Base-by-base conservation (phyloP, 768 basidiomycete species). In the Mrakia frigida region DNA sequence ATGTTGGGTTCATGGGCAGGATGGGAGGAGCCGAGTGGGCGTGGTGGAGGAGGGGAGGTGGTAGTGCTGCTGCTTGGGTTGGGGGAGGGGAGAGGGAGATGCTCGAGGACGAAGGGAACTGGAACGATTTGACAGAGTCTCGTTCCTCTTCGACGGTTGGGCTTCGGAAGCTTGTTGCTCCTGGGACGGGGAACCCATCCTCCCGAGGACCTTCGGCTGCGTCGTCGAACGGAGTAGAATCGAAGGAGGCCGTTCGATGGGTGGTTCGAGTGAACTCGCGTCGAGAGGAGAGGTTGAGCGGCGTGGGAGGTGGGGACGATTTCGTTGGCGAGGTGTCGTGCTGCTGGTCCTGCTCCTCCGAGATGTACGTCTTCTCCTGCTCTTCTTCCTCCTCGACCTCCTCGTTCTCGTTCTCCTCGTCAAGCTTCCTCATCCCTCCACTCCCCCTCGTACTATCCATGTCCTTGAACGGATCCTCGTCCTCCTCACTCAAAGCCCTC, bases 401-500 rank as follows among this genome's bases (percentile, higher is more conserved):
- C 9, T 39, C 37, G 37, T 68, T 37, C 50, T 70, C 69, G n/a
- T 31, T 73, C 60, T 39, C 60, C 46, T 73, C 56, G 31, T 59
- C 72, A 9, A 73, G 39, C 39, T 41, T 39, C 21, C 73, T 28
- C 59, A 43, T 61, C 25, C 63, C 73, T 39, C 28, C 73, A 46
- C 73, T 65, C 39, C 63, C 73, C 9, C 73, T 23, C 43, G 70
- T 77, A 28, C 70, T 72, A 33, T 71, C 69, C 73, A 98, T 91
- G 80, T 94, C 94, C 43, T 88, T 88, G 83, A 98, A 98, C 11
- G 93, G 92, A 84, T 98, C 95, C 50, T 81, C 82, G 37, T 76
- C 79, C 69, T 76, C 79, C 69, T 77, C 78, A 35, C 59, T 56
- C 16, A 46, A 79, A 71, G 23, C 73, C 59, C 18, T 63, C 28